Percentiles rank a stretch among this genome's conserved stretches.
These are phyloP conservation scores for Phaeodactylum tricornutum DNA, from an alignment of 108 stramenopile species.

Conservation along the genomic window DNA sequence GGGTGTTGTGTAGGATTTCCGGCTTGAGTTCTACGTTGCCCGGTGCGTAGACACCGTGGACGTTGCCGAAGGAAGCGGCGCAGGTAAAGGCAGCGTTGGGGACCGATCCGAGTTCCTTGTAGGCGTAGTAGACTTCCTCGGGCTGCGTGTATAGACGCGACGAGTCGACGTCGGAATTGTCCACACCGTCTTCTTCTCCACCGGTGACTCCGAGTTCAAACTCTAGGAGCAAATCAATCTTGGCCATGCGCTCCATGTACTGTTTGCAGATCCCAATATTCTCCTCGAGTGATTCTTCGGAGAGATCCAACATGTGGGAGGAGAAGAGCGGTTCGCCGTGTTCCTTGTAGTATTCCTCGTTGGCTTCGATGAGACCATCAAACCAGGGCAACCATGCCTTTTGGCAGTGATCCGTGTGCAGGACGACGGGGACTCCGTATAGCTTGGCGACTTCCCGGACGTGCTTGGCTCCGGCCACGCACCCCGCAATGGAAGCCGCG, in stretches of 20 bases:
- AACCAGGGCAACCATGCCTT: conserved; percentile 89
- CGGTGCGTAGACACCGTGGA: conserved; percentile 90
- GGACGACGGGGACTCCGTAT: conserved; percentile 91
- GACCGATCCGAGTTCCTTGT: conserved; percentile 52
- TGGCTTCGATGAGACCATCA: conserved; percentile 78
- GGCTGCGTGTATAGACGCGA: conserved; percentile 89
- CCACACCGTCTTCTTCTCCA: conserved; percentile 93
- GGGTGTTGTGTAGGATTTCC: conserved; percentile 72
- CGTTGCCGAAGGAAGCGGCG: conserved; percentile 92
- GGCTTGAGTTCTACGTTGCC: conserved; percentile 90
- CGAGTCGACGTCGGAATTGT: conserved; percentile 73
- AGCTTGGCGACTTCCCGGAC: conserved; percentile 89
- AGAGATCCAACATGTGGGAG: conserved; percentile 92
- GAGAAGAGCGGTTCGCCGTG: conserved; percentile 92
- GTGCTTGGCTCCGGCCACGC: conserved; percentile 85
- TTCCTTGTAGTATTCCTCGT: conserved; percentile 59
- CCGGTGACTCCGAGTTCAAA: conserved; percentile 95
- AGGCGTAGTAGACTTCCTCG: conserved; percentile 78
- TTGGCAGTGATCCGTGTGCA: conserved; percentile 93
- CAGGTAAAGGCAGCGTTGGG: conserved; percentile 26
- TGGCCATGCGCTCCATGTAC: conserved; percentile 70
- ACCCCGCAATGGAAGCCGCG: conserved; percentile 79
- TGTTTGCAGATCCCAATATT: conserved; percentile 87
- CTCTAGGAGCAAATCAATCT: conserved; percentile 79
- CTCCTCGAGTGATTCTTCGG: conserved; percentile 88